These are phyloP conservation scores for Clonostachys chloroleuca DNA, from an alignment of 2,329 filamentous ascomycete species.

Conservation along the genomic window DNA sequence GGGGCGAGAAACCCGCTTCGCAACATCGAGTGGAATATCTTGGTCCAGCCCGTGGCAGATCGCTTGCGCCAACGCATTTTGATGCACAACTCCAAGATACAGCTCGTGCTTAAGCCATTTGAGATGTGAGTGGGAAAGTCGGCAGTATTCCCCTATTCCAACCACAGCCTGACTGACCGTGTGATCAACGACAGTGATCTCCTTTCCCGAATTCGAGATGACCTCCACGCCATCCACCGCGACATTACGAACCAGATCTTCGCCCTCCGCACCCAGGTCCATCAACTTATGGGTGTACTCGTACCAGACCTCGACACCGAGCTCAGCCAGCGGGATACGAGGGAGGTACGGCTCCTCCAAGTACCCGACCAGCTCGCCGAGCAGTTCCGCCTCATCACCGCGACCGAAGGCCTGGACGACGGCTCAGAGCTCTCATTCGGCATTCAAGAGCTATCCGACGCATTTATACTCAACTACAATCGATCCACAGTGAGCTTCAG, in stretches of 20 bases:
- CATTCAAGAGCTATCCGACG: neutral
- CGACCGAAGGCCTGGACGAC: conserved; percentile 11
- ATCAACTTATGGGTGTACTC: conserved; percentile 14
- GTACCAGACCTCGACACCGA: conserved; percentile 15
- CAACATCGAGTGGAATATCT: conserved; percentile 27
- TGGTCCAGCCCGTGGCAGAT: conserved; percentile 24
- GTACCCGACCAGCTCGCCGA: conserved; percentile 14
- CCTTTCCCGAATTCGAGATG: conserved; percentile 5
- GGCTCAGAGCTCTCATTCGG: conserved; percentile 8
- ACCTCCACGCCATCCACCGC: conserved; percentile 17
- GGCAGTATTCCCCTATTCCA: no score
- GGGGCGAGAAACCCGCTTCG: conserved; percentile 14
- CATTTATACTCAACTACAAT: neutral
- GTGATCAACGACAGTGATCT: neutral
- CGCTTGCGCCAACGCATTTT: conserved; percentile 20
- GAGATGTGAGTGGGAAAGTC: conserved; percentile 19
- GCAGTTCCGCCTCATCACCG: conserved; percentile 12
- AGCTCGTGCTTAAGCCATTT: conserved; percentile 25
- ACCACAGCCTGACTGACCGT: neutral
- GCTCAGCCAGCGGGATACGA: conserved; percentile 10
- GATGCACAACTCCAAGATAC: conserved; percentile 25
- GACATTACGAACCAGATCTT: conserved; percentile 14
- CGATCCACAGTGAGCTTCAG: conserved; percentile 5
- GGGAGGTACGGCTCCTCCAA: conserved; percentile 4
- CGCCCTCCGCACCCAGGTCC: conserved; percentile 12